Evolutionary conservation across 169 alveolate genomes (phyloP).

Genomic region (Besnoitia besnoiti): DNA sequence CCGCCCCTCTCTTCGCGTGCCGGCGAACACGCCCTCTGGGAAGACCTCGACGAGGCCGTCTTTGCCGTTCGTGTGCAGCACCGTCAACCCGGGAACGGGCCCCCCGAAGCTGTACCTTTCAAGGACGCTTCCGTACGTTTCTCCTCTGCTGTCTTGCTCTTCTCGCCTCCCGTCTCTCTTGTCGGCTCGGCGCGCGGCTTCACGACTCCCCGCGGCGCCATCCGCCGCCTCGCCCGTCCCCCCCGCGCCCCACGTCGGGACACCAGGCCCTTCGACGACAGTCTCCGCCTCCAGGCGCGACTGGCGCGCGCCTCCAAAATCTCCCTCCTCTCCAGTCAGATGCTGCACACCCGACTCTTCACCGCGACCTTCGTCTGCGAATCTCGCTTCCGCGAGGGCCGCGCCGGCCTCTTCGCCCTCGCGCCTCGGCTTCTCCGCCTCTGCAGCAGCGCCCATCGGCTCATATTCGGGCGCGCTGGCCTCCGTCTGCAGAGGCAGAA

Average conservation of each 20-base stretch:
- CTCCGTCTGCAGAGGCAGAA: background rate
- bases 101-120: slow-evolving; percentile 34
- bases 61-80: background rate
- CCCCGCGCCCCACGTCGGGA: background rate
- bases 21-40: background rate
- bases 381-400: background rate
- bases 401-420: background rate
- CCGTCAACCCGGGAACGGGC: background rate
- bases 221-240: background rate
- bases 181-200: background rate
- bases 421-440: background rate
- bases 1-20: background rate
- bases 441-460: background rate
- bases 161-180: background rate
- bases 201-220: background rate
- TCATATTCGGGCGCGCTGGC: background rate
- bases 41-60: background rate
- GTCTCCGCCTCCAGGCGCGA: background rate
- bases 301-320: background rate
- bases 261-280: background rate
- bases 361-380: background rate
- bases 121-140: background rate
- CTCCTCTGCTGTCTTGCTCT: background rate
- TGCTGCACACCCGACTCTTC: too few relatives aligned
- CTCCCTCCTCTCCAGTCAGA: too few relatives aligned